Conservation (phyloP, 139 green algal genomes). For the Parachlorella kessleri region DNA sequence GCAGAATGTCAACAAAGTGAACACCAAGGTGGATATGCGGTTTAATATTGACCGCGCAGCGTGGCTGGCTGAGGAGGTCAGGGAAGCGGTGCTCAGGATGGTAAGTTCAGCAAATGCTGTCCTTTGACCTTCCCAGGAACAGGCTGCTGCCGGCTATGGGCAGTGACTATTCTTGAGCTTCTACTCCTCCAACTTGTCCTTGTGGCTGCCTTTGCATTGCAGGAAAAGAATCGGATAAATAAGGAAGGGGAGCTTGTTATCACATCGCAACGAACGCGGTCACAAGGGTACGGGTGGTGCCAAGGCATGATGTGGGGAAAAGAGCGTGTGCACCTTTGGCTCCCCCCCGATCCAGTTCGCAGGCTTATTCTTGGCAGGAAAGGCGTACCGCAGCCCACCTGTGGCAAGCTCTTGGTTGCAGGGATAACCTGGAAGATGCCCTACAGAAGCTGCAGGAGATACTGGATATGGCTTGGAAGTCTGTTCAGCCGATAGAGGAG, state of each 20-base stretch:
- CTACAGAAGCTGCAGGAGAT: conserved; percentile 89
- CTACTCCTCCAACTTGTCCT: no score
- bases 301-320: no score
- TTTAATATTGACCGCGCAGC: conserved; percentile 66
- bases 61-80: conserved; percentile 85
- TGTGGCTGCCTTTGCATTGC: no score
- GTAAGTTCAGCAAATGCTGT: no score
- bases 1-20: conserved; percentile 97
- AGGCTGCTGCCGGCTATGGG: no score
- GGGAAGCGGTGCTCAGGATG: conserved; percentile 66
- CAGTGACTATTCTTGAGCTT: no score
- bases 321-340: no score
- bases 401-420: no score
- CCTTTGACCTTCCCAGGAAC: no score
- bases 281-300: conserved; percentile 80
- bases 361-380: no score
- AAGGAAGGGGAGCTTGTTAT: conserved; percentile 92
- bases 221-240: conserved; percentile 95
- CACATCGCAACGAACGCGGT: conserved; percentile 80
- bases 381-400: no score
- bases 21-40: conserved; percentile 97
- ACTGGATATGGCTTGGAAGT: conserved; percentile 77
- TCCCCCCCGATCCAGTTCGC: no score
- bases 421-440: conserved; percentile 90
- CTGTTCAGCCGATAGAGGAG: conserved; percentile 69